Conservation (phyloP, 2,329 filamentous ascomycete species). For the Xylaria sp. region DNA sequence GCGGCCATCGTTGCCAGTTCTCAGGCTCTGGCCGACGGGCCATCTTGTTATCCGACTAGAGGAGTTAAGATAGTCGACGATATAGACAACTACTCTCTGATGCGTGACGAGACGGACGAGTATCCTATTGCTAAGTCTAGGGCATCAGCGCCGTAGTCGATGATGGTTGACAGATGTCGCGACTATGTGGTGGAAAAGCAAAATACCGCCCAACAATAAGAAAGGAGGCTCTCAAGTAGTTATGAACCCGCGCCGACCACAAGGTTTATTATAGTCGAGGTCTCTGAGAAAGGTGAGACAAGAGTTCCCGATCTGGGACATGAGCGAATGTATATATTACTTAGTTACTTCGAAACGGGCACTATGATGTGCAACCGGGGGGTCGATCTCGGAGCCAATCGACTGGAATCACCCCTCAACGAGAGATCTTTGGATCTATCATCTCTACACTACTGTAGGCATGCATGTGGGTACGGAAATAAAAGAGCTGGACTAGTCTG, state of each 20-base stretch:
- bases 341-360: slow-evolving; percentile 32
- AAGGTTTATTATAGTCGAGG: slow-evolving; percentile 40
- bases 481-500: slow-evolving; percentile 40
- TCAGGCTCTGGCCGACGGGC: slow-evolving; percentile 31
- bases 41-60: slow-evolving; percentile 27
- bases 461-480: slow-evolving; percentile 44
- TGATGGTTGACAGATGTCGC: slow-evolving; percentile 15
- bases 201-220: slow-evolving; percentile 39
- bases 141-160: slow-evolving; percentile 20
- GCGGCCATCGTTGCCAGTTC: slow-evolving; percentile 67
- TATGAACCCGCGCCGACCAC: slow-evolving; percentile 29
- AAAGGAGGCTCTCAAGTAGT: slow-evolving; percentile 25
- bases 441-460: slow-evolving; percentile 36
- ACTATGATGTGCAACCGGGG: slow-evolving; percentile 42
- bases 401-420: slow-evolving; percentile 46
- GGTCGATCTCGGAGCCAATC: slow-evolving; percentile 49
- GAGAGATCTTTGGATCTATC: slow-evolving; percentile 44
- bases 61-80: slow-evolving; percentile 13
- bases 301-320: slow-evolving; percentile 39
- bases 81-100: slow-evolving; percentile 19
- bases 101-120: slow-evolving; percentile 16
- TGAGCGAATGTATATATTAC: slow-evolving; percentile 44
- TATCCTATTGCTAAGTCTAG: slow-evolving; percentile 4
- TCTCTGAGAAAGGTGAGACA: slow-evolving; percentile 33
- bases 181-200: slow-evolving; percentile 34